These are phyloP conservation scores for Penicillium odoratum DNA, from an alignment of 495 filamentous ascomycete species.

Conservation along the genomic window DNA sequence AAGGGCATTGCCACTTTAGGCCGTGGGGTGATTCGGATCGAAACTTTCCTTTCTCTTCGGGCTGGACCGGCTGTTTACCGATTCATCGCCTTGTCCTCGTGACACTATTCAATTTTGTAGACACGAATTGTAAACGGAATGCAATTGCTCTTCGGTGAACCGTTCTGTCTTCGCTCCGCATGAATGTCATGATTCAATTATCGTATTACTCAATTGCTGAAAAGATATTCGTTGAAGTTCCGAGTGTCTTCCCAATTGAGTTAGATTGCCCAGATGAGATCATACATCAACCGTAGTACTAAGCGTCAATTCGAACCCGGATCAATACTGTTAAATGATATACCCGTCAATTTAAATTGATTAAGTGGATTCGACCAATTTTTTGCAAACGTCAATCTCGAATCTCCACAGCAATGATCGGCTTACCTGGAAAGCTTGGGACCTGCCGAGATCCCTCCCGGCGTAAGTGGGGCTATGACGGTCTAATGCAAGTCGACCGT, in stretches of 20 bases:
- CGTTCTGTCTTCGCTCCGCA: not conserved
- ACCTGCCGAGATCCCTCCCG: constrained; percentile 4
- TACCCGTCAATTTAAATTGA: not conserved
- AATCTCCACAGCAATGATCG: not conserved
- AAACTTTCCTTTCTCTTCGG: constrained; percentile 13
- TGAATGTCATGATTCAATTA: not conserved
- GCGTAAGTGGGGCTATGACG: not conserved
- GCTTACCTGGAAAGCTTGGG: not conserved
- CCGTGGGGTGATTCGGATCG: constrained; percentile 31
- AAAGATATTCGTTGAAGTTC: not conserved
- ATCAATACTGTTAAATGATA: constrained; percentile 2
- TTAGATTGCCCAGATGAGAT: not conserved
- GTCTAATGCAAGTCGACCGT: constrained; percentile 4
- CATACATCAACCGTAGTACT: not conserved
- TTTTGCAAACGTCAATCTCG: constrained; percentile 1
- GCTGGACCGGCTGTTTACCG: constrained; percentile 3
- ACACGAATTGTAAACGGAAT: constrained; percentile 14
- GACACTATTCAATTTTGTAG: constrained; percentile 2
- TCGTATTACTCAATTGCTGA: not conserved
- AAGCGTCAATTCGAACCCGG: not conserved
- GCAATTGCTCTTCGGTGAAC: constrained; percentile 8
- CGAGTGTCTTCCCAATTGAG: not conserved
- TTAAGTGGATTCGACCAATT: not conserved
- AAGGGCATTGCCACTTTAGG: constrained; percentile 7
- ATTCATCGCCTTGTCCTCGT: constrained; percentile 5